Evolutionary conservation across 768 basidiomycete species (phyloP).

Genomic region (Dacryopinax primogenitus): DNA sequence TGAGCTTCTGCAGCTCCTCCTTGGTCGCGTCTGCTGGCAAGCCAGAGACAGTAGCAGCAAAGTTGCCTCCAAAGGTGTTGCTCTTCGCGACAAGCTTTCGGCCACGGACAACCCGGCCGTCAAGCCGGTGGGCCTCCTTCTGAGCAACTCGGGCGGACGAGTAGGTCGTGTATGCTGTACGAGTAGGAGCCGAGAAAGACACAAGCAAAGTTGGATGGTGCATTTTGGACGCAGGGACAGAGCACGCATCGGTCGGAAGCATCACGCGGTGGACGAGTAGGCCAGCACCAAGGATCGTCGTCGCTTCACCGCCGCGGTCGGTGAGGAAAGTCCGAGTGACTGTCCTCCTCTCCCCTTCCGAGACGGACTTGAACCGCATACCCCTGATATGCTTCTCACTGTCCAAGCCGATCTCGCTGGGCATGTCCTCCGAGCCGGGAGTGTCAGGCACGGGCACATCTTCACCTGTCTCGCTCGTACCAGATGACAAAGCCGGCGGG

Average conservation of each 20-base stretch:
- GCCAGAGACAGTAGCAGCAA: slow-evolving; percentile 48
- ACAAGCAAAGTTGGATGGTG: slow-evolving; percentile 1
- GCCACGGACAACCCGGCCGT: slow-evolving; percentile 29
- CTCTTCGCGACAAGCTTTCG: slow-evolving; percentile 36
- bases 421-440: neutral
- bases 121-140: slow-evolving; percentile 36
- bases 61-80: slow-evolving; percentile 37
- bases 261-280: slow-evolving; percentile 23
- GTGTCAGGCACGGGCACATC: slow-evolving; percentile 1
- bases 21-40: slow-evolving; percentile 36
- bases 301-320: slow-evolving; percentile 27
- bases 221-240: neutral
- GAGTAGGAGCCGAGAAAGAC: slow-evolving; percentile 36
- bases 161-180: slow-evolving; percentile 54
- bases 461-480: slow-evolving; percentile 3
- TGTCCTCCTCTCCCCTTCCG: neutral
- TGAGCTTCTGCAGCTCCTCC: slow-evolving; percentile 29
- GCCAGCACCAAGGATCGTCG: slow-evolving; percentile 32
- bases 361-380: neutral
- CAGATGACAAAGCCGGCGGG: neutral
- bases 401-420: neutral
- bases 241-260: slow-evolving; percentile 1
- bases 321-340: slow-evolving; percentile 19
- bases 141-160: slow-evolving; percentile 37
- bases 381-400: neutral